Conservation (phyloP, 2,329 filamentous ascomycete species). For the Drechslerella coelobrocha region DNA sequence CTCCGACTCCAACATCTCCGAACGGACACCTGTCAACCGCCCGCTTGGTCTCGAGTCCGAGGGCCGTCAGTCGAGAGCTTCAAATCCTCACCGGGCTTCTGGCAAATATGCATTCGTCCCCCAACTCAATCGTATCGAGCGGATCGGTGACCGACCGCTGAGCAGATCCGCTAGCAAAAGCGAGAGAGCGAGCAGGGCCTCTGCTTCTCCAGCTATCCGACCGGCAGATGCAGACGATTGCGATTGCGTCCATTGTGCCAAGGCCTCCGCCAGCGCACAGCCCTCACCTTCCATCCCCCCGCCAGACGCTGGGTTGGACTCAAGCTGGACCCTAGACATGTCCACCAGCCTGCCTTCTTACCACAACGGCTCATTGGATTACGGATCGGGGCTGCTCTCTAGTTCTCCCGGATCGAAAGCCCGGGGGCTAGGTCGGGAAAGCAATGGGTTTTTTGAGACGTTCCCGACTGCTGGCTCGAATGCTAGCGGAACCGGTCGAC, state of each 20-base stretch:
- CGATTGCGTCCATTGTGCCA: constrained; percentile 54
- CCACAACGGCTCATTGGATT: constrained; percentile 36
- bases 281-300: constrained; percentile 51
- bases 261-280: constrained; percentile 50
- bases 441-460: constrained; percentile 45
- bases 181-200: constrained; percentile 51
- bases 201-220: constrained; percentile 52
- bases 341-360: constrained; percentile 45
- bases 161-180: constrained; percentile 51
- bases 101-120: constrained; percentile 51
- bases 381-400: constrained; percentile 45
- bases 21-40: constrained; percentile 51
- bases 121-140: constrained; percentile 50
- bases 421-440: constrained; percentile 29
- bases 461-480: constrained; percentile 39
- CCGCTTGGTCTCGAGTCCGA: constrained; percentile 45
- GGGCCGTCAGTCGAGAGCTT: constrained; percentile 41
- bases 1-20: constrained; percentile 51
- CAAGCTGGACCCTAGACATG: constrained; percentile 47
- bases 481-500: constrained; percentile 36
- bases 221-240: constrained; percentile 54
- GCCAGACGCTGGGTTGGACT: constrained; percentile 50
- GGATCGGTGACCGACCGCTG: constrained; percentile 49
- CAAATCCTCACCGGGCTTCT: constrained; percentile 49
- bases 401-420: constrained; percentile 38